Base-by-base conservation (phyloP, 176 grass and related monocot genomes). In the Zoysia pacifica region DNA sequence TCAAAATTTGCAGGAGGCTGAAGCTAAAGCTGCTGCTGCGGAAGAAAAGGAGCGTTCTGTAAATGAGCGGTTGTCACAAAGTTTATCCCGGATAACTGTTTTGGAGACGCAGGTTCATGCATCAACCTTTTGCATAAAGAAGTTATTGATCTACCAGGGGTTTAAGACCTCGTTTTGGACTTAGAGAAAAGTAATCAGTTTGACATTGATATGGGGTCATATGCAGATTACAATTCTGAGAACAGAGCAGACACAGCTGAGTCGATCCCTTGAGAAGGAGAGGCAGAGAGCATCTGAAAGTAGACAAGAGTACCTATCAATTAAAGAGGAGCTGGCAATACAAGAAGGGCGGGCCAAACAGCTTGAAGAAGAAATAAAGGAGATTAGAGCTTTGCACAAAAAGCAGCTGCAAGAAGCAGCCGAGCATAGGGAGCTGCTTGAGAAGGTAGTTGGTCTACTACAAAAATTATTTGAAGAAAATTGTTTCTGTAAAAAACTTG, bases 201-300 rank as follows among this genome's bases (percentile, higher is more conserved):
- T 74, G 62, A 61, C 51, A 78, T 75, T 37, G 35, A 75, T 82
- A 81, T 80, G 79, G 69, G 67, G 2, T 75, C 28, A 53, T 84
- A 67, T 73, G 81, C 82, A 99, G 97, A 93, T 99, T 76, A 89
- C 97, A 59, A 96, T 91, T 81, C 87, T 99, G 67, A 96, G 97
- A 90, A 93, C 97, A 86, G 97, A 99, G 83, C 97, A 99, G 82
- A 96, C 97, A 81, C 97, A 99, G 83, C 82, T 99, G 69, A 99
- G 88, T 16, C 84, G 97, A 63, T 99, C 93, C 39, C 97, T 96
- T 75, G 97, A 99, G 82, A 99, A 99, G 77, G 97, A 99, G 81
- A 86, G 97, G 77, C 97, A 99, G 41, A 96, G 97, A 85, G 97
- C 97, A 74, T 99, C 97, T 79, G 97, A 99, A 86, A 96, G 87